Percentiles rank a stretch among this genome's conserved stretches.
Conservation (phyloP, 2,329 filamentous ascomycete genomes). For the Penicillium psychrosexuale region DNA sequence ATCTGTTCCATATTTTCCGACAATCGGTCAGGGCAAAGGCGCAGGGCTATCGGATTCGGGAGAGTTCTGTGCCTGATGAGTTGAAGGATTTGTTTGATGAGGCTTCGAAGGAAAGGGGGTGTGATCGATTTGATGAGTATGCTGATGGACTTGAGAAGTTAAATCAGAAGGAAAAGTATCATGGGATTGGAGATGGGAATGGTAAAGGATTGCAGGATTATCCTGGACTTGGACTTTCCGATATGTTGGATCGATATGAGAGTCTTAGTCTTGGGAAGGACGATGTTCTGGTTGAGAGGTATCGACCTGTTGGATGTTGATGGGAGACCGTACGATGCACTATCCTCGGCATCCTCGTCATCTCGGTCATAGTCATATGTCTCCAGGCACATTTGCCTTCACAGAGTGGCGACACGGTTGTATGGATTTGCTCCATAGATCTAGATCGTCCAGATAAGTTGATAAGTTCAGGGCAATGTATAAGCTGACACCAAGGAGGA, state of each 20-base stretch:
- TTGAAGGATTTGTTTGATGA: slow-evolving; percentile 35
- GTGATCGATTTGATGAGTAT: slow-evolving; percentile 30
- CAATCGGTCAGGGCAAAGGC: slow-evolving; percentile 32
- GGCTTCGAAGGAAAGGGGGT: slow-evolving; percentile 13
- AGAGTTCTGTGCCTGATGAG: slow-evolving; percentile 26
- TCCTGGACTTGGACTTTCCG: slow-evolving; percentile 30
- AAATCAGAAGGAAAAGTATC: slow-evolving; percentile 32
- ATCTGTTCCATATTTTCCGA: slow-evolving; percentile 38
- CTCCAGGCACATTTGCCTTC: not conserved
- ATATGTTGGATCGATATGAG: slow-evolving; percentile 42
- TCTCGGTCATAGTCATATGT: not conserved
- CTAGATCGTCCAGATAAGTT: not conserved
- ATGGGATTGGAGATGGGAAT: slow-evolving; percentile 19
- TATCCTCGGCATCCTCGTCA: not conserved
- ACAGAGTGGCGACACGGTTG: not conserved
- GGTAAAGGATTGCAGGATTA: slow-evolving; percentile 24
- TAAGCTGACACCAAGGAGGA: not conserved
- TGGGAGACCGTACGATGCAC: not conserved
- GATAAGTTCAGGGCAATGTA: not conserved
- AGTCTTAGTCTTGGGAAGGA: slow-evolving; percentile 39
- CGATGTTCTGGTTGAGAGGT: slow-evolving; percentile 23
- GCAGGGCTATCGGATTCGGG: slow-evolving; percentile 30
- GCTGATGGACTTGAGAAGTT: slow-evolving; percentile 35
- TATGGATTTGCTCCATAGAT: not conserved
- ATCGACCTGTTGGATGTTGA: slow-evolving; percentile 11